Percentiles rank a stretch among this genome's conserved stretches.
Evolutionary conservation across 345 rosid species (phyloP).

Genomic region (Rhodamnia rubescens): DNA sequence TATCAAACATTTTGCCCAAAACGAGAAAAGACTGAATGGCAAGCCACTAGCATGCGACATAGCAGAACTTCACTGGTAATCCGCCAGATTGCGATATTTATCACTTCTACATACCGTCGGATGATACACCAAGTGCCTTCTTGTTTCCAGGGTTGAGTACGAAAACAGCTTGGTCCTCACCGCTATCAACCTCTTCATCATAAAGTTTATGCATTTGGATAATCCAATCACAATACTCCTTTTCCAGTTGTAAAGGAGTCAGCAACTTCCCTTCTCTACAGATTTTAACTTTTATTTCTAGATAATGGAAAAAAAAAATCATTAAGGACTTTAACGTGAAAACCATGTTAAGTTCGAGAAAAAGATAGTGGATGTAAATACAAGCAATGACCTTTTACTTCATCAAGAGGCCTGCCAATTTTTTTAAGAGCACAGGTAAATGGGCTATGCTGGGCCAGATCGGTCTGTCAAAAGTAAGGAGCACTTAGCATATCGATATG

Average conservation of each 20-base stretch:
- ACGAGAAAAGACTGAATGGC: not conserved
- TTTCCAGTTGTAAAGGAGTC: slow-evolving; percentile 31
- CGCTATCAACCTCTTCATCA: slow-evolving; percentile 49
- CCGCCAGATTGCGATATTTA: not conserved
- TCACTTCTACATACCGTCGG: slow-evolving; percentile 36
- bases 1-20: not conserved
- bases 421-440: slow-evolving; percentile 48
- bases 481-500: not conserved
- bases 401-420: slow-evolving; percentile 27
- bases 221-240: slow-evolving; percentile 56
- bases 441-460: slow-evolving; percentile 44
- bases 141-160: slow-evolving; percentile 30
- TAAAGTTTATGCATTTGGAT: slow-evolving; percentile 46
- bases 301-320: not conserved
- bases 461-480: slow-evolving; percentile 35
- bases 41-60: not conserved
- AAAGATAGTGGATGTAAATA: not conserved
- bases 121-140: slow-evolving; percentile 38
- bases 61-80: not conserved
- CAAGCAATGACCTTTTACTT: slow-evolving; percentile 27
- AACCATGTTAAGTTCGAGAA: not conserved
- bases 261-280: slow-evolving; percentile 22
- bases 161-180: slow-evolving; percentile 43
- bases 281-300: slow-evolving; percentile 33
- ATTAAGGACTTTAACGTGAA: not conserved